phyloP scores from a whole-genome alignment of 2,329 filamentous ascomycete genomes.

The Dryadomyces quercus-mongolicae region DNA sequence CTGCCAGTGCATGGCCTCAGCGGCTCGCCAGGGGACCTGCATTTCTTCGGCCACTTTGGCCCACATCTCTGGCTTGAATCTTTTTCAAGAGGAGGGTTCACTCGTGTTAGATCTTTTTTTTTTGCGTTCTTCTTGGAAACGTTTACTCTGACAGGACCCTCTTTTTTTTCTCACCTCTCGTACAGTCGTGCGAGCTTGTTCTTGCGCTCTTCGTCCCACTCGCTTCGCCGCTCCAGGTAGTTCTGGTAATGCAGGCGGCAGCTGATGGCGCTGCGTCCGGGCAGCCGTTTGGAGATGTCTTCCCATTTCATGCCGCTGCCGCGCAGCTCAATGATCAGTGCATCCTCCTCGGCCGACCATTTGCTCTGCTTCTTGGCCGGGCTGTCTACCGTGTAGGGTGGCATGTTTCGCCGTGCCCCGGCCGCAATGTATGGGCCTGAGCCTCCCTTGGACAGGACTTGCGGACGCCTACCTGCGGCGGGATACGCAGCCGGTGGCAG shows the following conservation, averaged over 20 bases:
- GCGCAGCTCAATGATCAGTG: conserved; percentile 83
- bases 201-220: conserved; percentile 97
- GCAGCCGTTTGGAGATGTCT: conserved; percentile 84
- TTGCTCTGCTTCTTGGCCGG: conserved; percentile 93
- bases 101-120: conserved; percentile 2
- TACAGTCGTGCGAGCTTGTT: conserved; percentile 92
- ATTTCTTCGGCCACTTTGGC: conserved; percentile 90
- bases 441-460: neutral
- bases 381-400: conserved; percentile 45
- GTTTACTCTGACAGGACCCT: neutral
- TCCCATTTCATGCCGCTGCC: conserved; percentile 97
- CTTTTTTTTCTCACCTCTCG: conserved; percentile 60
- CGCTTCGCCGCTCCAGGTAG: conserved; percentile 81
- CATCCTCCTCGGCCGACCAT: conserved; percentile 88
- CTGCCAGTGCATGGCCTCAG: conserved; percentile 97
- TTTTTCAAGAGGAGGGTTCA: too few species aligned
- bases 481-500: neutral
- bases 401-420: conserved; percentile 36
- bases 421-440: neutral
- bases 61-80: conserved; percentile 98
- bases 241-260: conserved; percentile 95
- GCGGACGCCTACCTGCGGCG: neutral
- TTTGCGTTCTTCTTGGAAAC: neutral
- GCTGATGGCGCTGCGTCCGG: conserved; percentile 84
- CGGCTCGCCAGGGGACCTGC: conserved; percentile 87